Evolutionary conservation across 1,139 yeast genomes (phyloP), one percentile per base, ranked within the genome.

Genomic region (Pichia inconspicua): DNA sequence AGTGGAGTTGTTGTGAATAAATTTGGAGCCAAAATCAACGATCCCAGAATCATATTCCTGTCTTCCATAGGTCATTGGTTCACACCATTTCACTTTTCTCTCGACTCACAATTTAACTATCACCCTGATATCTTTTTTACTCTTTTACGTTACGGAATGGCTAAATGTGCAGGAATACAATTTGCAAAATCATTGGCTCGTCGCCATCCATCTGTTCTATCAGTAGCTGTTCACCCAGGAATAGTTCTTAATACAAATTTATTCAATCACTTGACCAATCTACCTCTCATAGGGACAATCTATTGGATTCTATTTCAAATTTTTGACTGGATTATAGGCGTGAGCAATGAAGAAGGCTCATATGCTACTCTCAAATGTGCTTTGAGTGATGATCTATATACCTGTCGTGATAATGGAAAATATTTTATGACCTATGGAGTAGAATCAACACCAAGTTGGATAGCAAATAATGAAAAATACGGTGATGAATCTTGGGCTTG

Each of bases 401-500:
- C 71, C 9, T 75, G 73, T 28, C 67, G 67, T n/a, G 84, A 82
- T 59, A 82, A 78, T 58, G 95, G 95, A 2, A 78, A 79, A 55
- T 84, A 80, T 61, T 80, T 73, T 55, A 77, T 78, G 15, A 74
- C 85, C 1, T 79, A 75, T 41, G 92, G 89, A 1, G 65, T 65
- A 5, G 77, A 75, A 53, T 62, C 75, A 1, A 63, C 64, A 22
- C 82, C 90, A 4, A 78, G 88, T 39, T 62, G 66, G 28, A 71
- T 82, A 4, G 88, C 92, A 1, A 65, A 68, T 28, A 76, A 82
- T 59, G 66, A 75, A 66, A 80, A 77, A 50, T 77, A 75, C 58
- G 86, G 87, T 1, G 82, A 84, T 10, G 68, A 80, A 45, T 81
- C 87, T 17, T 87, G 95, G 92, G 78, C 80, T n/a, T 86, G 95